phyloP scores from a whole-genome alignment of 2,329 filamentous ascomycete genomes.

The Aureobasidium sp. region DNA sequence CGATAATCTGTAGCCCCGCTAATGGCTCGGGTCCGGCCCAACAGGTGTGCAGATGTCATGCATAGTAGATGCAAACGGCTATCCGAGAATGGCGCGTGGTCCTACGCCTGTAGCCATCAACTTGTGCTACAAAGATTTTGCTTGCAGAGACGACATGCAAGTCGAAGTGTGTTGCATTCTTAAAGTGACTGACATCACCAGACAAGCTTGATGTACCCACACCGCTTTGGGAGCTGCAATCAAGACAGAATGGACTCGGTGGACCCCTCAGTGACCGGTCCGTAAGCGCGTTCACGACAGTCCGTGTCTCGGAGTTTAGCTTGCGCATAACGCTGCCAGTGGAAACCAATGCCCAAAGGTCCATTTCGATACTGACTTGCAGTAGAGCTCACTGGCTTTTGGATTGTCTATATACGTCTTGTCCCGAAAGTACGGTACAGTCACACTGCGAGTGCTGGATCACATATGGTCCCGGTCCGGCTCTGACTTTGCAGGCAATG shows the following conservation, averaged over 20 bases:
- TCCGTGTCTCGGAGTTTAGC: not conserved
- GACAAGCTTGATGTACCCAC: not conserved
- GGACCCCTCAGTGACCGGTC: not conserved
- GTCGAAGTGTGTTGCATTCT: not conserved
- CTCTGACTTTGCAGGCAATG: not conserved
- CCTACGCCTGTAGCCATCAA: not conserved
- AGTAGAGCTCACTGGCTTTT: not conserved
- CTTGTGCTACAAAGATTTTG: not conserved
- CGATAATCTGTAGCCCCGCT: constrained; percentile 3
- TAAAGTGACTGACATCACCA: not conserved
- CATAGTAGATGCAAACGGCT: not conserved
- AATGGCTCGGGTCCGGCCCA: not conserved
- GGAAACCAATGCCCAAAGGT: not conserved
- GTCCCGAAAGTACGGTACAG: not conserved
- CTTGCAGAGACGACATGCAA: not conserved
- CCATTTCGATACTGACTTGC: not conserved
- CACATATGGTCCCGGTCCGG: not conserved
- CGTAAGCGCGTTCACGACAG: not conserved
- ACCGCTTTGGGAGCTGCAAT: not conserved
- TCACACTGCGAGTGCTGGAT: not conserved
- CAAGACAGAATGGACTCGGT: not conserved
- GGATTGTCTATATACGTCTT: not conserved
- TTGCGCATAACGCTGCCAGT: not conserved
- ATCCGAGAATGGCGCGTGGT: not conserved
- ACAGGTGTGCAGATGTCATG: constrained; percentile 9